A percentile compares a stretch with the other conserved stretches of the same genome.
These are phyloP conservation scores for Aureobasidium sp. DNA, from an alignment of 2,329 filamentous ascomycete genomes.

Conservation along the genomic window DNA sequence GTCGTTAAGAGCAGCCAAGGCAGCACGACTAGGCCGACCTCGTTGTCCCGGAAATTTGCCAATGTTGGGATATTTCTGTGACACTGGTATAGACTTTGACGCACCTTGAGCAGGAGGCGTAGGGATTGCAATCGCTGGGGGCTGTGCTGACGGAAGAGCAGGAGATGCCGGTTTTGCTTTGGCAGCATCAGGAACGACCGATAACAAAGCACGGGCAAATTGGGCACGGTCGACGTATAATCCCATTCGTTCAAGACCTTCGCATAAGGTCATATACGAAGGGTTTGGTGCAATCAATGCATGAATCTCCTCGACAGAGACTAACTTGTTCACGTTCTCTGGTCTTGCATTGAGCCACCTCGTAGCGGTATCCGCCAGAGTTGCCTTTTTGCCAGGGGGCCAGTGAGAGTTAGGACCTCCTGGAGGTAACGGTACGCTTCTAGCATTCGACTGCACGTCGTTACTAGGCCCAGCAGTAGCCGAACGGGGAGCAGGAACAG, in stretches of 20 bases:
- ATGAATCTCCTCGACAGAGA: slow-evolving; percentile 34
- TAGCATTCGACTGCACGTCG: neutral
- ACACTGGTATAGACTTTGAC: neutral
- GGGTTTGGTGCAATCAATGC: slow-evolving; percentile 44
- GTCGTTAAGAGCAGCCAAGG: slow-evolving; percentile 11
- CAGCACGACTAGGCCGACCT: slow-evolving; percentile 10
- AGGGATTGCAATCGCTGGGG: neutral
- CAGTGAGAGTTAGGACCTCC: slow-evolving; percentile 23
- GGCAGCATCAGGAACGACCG: slow-evolving; percentile 35
- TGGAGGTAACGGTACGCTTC: neutral
- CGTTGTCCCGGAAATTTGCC: neutral
- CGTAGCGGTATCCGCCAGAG: slow-evolving; percentile 43
- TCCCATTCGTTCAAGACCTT: slow-evolving; percentile 41
- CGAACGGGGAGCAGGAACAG: neutral
- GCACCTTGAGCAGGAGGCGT: too few relatives aligned
- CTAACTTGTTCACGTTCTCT: slow-evolving; percentile 32
- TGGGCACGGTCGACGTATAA: slow-evolving; percentile 42
- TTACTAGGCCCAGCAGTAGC: neutral
- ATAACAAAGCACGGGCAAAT: slow-evolving; percentile 44
- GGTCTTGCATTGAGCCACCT: slow-evolving; percentile 35
- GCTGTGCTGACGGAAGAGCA: neutral
- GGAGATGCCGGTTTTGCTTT: slow-evolving; percentile 9
- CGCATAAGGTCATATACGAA: slow-evolving; percentile 47
- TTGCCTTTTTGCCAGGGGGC: slow-evolving; percentile 42
- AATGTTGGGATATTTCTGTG: neutral